Percentiles rank a stretch among this genome's conserved stretches.
Evolutionary conservation across 2,329 filamentous ascomycete genomes (phyloP).

Genomic region (Trichoderma sp.): DNA sequence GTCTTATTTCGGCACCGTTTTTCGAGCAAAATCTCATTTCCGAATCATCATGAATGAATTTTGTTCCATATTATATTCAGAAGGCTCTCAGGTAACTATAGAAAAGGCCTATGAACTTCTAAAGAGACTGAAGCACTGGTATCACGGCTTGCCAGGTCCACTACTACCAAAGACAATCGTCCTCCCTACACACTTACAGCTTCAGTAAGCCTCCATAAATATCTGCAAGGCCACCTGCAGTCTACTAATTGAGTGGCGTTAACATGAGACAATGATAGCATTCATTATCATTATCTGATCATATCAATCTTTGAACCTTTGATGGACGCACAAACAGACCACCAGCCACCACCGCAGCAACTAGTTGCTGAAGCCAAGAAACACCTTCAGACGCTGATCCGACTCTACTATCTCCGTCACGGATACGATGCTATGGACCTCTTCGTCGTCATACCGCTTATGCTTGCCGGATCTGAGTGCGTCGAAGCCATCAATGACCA

Average conservation of each 20-base stretch:
- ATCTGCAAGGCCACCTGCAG: not conserved
- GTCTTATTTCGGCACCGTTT: not conserved
- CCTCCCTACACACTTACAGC: not conserved
- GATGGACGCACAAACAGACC: not conserved
- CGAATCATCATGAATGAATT: slow-evolving; percentile 1
- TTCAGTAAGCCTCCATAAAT: not conserved
- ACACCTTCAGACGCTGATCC: slow-evolving; percentile 25
- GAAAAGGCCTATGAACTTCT: not conserved
- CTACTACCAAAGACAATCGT: not conserved
- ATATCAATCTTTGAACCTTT: not conserved
- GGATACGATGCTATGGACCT: slow-evolving; percentile 27
- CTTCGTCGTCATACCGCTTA: slow-evolving; percentile 35
- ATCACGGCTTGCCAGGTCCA: not conserved
- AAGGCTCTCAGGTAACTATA: not conserved
- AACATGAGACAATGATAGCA: not conserved
- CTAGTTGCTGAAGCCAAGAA: not conserved
- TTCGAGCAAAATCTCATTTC: not conserved
- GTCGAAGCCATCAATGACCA: not conserved
- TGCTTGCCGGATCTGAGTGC: slow-evolving; percentile 25
- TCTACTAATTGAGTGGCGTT: not conserved
- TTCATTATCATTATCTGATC: not conserved
- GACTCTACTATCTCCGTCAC: slow-evolving; percentile 29
- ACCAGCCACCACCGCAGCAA: not conserved
- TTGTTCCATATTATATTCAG: not conserved
- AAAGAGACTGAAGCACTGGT: not conserved